A percentile compares a stretch with the other conserved stretches of the same genome.
Evolutionary conservation across 2,329 filamentous ascomycete genomes (phyloP).

Genomic region (Cordyceps tenuipes): DNA sequence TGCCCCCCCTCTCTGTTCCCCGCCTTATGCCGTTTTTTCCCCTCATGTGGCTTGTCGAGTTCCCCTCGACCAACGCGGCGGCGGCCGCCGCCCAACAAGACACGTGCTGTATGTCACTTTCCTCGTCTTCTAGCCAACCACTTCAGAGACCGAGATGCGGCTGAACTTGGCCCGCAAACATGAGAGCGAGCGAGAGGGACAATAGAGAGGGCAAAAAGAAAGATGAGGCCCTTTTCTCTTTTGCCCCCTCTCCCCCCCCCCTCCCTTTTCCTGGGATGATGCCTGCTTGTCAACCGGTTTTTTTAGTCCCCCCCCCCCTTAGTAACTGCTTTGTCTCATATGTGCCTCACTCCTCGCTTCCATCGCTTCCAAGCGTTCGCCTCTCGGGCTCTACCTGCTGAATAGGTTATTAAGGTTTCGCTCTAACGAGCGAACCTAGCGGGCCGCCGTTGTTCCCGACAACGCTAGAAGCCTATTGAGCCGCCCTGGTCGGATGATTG

Average conservation of each 20-base stretch:
- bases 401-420: background rate
- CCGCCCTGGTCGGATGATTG: conserved; percentile 3
- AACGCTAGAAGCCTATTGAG: conserved; percentile 1
- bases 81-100: no score
- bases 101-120: background rate
- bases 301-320: background rate
- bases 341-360: background rate
- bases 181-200: background rate
- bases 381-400: no score
- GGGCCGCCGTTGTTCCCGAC: conserved; percentile 9
- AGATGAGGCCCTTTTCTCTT: background rate
- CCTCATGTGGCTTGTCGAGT: background rate
- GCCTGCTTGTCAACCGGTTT: background rate
- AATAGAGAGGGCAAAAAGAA: background rate
- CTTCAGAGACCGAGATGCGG: conserved; percentile 4
- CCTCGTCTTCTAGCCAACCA: background rate
- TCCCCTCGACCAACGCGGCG: background rate
- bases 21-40: background rate
- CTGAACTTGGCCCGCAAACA: conserved; percentile 2
- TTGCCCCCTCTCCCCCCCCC: background rate
- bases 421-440: background rate
- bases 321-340: background rate
- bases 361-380: background rate
- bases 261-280: background rate
- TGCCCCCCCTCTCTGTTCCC: background rate